These are phyloP conservation scores for Globisporangium echinulatum DNA, from an alignment of 352 stramenopile species.

Conservation along the genomic window DNA sequence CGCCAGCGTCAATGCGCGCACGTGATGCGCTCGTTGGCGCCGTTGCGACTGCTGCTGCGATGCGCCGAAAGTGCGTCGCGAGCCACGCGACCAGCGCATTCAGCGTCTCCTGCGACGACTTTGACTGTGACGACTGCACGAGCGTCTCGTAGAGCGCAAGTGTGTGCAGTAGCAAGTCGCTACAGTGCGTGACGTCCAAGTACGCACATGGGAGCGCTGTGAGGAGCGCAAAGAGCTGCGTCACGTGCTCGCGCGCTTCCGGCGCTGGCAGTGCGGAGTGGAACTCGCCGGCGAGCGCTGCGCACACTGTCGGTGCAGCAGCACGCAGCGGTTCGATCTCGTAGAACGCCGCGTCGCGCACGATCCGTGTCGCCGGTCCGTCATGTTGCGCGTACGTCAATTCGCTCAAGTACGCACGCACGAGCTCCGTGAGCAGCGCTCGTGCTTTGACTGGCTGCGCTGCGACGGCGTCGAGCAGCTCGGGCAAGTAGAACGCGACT, in stretches of 20 bases:
- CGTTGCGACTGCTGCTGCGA: constrained; percentile 2
- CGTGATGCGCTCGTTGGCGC: background rate
- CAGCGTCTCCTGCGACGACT: constrained; percentile 1
- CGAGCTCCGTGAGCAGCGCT: constrained; percentile 26
- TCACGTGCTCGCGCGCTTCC: background rate
- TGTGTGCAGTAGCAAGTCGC: constrained; percentile 11
- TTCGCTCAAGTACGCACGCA: constrained; percentile 30
- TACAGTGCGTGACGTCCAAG: constrained; percentile 16
- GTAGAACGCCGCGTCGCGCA: constrained; percentile 77
- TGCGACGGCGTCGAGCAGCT: constrained; percentile 41
- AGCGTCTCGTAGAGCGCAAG: constrained; percentile 9
- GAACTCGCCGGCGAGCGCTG: constrained; percentile 16
- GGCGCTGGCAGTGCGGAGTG: background rate
- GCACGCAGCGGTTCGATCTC: constrained; percentile 52
- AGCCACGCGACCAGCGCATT: constrained; percentile 12
- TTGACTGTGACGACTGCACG: background rate
- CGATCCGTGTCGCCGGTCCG: constrained; percentile 29
- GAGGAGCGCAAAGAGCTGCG: constrained; percentile 25
- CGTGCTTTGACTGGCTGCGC: constrained; percentile 10
- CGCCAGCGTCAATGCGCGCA: constrained; percentile 2
- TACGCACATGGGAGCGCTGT: constrained; percentile 27
- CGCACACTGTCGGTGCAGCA: constrained; percentile 34
- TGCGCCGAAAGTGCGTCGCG: constrained; percentile 12
- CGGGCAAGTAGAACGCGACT: constrained; percentile 62
- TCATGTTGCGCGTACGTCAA: constrained; percentile 10